Base-by-base conservation (phyloP, 768 basidiomycete species). In the Boletus sp. region DNA sequence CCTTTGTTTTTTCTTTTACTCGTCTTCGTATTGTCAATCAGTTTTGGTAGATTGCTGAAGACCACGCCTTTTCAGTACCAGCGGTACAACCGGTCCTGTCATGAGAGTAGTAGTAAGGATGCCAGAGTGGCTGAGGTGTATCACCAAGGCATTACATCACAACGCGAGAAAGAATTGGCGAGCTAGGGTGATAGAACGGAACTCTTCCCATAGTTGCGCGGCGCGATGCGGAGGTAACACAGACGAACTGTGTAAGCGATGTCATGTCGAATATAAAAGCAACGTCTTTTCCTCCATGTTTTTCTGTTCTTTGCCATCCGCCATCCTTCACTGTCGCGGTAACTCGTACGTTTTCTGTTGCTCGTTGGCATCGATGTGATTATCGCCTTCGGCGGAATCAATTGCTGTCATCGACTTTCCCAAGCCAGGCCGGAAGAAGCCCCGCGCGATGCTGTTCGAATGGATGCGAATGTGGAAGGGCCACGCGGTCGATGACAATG, bases 141-240 rank as follows among this genome's bases (percentile, higher is more conserved):
- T 40, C 17, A 41, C 54, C 18, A 17, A 20, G n/a, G 39, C 5
- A 40, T 37, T 17, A 41, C 18, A 47, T 36, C 47, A 40, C 11
- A 28, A 37, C 14, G 12, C 32, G 41, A 47, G 50, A 48, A 50
- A 18, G n/a, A 10, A 37, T 2, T 9, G 10, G 33, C 18, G 8
- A 42, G 20, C 10, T 39, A 41, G 39, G 50, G 47, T 12, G 29
- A 59, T 63, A 54, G 51, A 57, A 24, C 50, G 55, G 53, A 42
- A 17, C 17, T 41, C 20, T 59, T 57, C 56, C 33, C 55, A 55
- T 32, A 35, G 14, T 29, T 37, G 33, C 7, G 37, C 39, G 35
- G 46, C 39, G 15, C 11, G 5, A 36, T 42, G 52, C 47, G 54
- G 56, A 42, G 54, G 50, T 63, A 50, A 50, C 28, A 9, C 9